These are phyloP conservation scores for Cytospora paraplurivora DNA, from an alignment of 2,329 filamentous ascomycete species.

Conservation along the genomic window DNA sequence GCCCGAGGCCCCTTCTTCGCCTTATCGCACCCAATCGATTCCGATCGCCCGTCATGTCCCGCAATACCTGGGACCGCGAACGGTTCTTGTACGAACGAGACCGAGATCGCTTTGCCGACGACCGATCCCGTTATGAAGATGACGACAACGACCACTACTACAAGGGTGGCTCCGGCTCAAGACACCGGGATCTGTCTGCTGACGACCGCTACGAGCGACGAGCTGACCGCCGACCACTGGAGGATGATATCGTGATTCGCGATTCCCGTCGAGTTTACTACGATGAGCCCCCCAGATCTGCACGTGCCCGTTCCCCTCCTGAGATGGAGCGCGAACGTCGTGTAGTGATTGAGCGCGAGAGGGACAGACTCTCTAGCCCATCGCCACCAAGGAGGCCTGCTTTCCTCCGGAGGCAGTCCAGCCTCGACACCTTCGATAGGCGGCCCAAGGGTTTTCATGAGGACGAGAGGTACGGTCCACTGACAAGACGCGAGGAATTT, in stretches of 20 bases:
- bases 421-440: slow-evolving; percentile 86
- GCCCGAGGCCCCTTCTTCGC: neutral
- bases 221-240: slow-evolving; percentile 45
- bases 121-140: slow-evolving; percentile 52
- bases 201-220: slow-evolving; percentile 54
- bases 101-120: slow-evolving; percentile 55
- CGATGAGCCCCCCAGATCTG: slow-evolving; percentile 41
- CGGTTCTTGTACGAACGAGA: slow-evolving; percentile 50
- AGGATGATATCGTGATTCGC: slow-evolving; percentile 49
- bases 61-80: slow-evolving; percentile 54
- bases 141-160: slow-evolving; percentile 50
- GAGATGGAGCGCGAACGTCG: slow-evolving; percentile 58
- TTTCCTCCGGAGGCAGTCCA: slow-evolving; percentile 80
- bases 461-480: slow-evolving; percentile 62
- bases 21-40: slow-evolving; percentile 6
- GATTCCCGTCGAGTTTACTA: slow-evolving; percentile 52
- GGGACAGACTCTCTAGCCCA: slow-evolving; percentile 50
- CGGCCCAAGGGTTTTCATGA: slow-evolving; percentile 60
- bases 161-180: slow-evolving; percentile 42
- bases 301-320: slow-evolving; percentile 37
- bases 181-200: slow-evolving; percentile 48
- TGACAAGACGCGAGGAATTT: slow-evolving; percentile 51
- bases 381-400: slow-evolving; percentile 63
- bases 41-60: slow-evolving; percentile 20
- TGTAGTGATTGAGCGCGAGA: slow-evolving; percentile 58